A percentile compares a stretch with the other conserved stretches of the same genome.
Conservation (phyloP, 768 basidiomycete genomes). For the Mycena kentingensis region DNA sequence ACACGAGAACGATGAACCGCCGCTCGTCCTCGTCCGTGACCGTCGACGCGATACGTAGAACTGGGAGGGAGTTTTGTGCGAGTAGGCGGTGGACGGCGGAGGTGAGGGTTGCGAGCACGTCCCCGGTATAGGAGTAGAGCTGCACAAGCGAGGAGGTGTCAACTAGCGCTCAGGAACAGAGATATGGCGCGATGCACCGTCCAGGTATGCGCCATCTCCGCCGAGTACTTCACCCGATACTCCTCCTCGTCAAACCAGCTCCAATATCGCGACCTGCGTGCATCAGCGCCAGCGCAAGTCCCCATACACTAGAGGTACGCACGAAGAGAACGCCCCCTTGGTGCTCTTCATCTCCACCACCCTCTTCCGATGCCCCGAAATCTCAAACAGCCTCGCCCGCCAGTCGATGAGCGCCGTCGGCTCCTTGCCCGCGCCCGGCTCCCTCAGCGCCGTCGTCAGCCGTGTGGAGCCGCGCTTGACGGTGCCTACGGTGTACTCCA, state of each 20-base stretch:
- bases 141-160: neutral
- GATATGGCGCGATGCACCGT: conserved; percentile 1
- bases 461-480: too few relatives aligned
- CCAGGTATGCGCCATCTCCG: conserved; percentile 15
- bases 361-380: too few relatives aligned
- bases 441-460: too few relatives aligned
- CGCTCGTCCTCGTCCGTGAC: conserved; percentile 15
- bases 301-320: neutral
- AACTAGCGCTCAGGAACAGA: neutral
- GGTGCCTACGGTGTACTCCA: too few relatives aligned
- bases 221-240: conserved; percentile 15
- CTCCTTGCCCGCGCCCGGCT: too few relatives aligned
- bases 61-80: neutral
- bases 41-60: neutral
- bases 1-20: conserved; percentile 15
- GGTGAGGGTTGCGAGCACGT: conserved; percentile 14
- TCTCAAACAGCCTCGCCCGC: too few relatives aligned
- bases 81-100: conserved; percentile 7
- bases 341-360: too few relatives aligned
- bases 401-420: too few relatives aligned
- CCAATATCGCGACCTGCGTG: conserved; percentile 12
- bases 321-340: conserved; percentile 15
- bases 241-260: conserved; percentile 20
- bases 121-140: conserved; percentile 11
- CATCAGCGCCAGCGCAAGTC: neutral